Percentiles rank a stretch among this genome's conserved stretches.
These are phyloP conservation scores for Dactylellina cionopaga DNA, from an alignment of 2,329 filamentous ascomycete genomes.

Conservation along the genomic window DNA sequence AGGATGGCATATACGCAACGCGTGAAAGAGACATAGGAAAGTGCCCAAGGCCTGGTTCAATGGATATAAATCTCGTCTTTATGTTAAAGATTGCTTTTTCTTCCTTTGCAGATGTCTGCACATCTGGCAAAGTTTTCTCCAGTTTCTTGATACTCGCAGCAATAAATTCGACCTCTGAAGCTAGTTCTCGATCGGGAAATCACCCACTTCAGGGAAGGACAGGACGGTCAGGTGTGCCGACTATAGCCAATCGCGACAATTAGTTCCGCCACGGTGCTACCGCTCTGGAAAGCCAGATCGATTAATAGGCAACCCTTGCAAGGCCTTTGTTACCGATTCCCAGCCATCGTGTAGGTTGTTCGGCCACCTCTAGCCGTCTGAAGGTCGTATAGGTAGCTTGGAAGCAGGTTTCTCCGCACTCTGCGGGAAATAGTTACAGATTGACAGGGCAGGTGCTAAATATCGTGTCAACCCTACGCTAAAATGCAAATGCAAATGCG, in stretches of 20 bases:
- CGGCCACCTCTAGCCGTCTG: conserved; percentile 37
- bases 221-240: conserved; percentile 14
- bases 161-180: too few species aligned
- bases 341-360: neutral
- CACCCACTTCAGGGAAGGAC: neutral
- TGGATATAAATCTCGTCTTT: too few species aligned
- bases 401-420: conserved; percentile 18
- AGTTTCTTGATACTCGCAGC: too few species aligned
- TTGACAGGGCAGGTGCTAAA: conserved; percentile 23
- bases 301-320: neutral
- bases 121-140: too few species aligned
- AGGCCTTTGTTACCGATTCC: neutral
- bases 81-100: too few species aligned
- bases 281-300: neutral
- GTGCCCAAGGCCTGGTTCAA: neutral
- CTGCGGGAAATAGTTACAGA: conserved; percentile 41
- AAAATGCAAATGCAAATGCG: conserved; percentile 7
- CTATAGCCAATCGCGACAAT: conserved; percentile 3
- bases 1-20: too few species aligned
- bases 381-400: neutral
- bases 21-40: neutral
- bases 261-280: conserved; percentile 18
- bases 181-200: conserved; percentile 15
- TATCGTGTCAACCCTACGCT: neutral
- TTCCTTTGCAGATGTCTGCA: too few species aligned